These are phyloP conservation scores for Citrullus mucosospermus DNA, from an alignment of 306 rosid genomes.

Conservation along the genomic window DNA sequence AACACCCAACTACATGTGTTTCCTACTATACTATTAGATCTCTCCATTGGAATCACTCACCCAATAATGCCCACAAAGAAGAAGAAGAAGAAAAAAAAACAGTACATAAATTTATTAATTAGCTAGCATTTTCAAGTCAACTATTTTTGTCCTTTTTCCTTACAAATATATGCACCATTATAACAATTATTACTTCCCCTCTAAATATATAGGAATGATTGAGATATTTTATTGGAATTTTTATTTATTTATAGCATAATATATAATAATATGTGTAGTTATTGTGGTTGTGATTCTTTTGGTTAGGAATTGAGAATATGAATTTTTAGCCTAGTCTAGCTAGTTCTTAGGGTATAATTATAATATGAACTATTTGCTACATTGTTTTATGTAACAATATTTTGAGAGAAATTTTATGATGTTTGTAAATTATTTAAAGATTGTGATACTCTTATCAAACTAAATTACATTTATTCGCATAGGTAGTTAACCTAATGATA, in stretches of 20 bases:
- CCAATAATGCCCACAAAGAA: not conserved
- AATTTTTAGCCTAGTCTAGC: not conserved
- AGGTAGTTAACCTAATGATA: too few relatives aligned
- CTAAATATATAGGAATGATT: not conserved
- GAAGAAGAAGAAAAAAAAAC: not conserved
- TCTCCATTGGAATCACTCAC: not conserved
- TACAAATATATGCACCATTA: not conserved
- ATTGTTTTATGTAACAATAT: not conserved
- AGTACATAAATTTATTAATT: not conserved
- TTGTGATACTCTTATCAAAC: too few relatives aligned
- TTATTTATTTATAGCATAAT: not conserved
- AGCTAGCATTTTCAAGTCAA: not conserved
- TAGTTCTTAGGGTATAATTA: not conserved
- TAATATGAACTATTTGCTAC: not conserved
- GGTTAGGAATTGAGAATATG: not conserved
- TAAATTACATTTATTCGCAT: too few relatives aligned
- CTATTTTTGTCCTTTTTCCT: not conserved
- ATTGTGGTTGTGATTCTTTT: not conserved
- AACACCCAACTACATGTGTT: conserved; percentile 7
- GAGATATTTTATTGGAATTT: not conserved
- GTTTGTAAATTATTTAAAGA: not conserved
- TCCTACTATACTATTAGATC: not conserved
- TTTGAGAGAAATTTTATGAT: not conserved
- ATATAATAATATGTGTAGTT: not conserved
- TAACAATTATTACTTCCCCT: not conserved